Conservation (phyloP, 176 grass and related monocot species). For the Aegilops bicornis region DNA sequence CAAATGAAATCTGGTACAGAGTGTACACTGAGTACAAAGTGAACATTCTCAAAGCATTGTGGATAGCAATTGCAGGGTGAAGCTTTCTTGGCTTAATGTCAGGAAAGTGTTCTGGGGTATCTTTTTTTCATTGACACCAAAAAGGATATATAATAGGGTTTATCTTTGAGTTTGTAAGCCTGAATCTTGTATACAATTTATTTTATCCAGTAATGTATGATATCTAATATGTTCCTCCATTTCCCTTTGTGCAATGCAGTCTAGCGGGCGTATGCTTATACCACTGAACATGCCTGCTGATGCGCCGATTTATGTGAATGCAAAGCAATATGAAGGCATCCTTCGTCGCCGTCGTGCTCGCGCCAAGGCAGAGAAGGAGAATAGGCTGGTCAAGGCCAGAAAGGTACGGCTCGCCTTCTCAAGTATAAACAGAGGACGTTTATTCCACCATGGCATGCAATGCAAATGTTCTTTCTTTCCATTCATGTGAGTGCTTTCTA, state of each 20-base stretch:
- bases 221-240: slow-evolving; percentile 20
- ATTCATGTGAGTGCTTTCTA: background rate
- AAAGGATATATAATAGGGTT: background rate
- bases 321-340: slow-evolving; percentile 85
- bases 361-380: slow-evolving; percentile 67
- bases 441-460: background rate
- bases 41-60: background rate
- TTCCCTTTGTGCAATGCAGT: slow-evolving; percentile 45
- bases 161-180: slow-evolving; percentile 12
- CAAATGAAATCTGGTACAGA: background rate
- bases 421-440: background rate
- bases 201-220: background rate
- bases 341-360: slow-evolving; percentile 80
- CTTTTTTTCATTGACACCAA: background rate
- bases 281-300: slow-evolving; percentile 72
- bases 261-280: slow-evolving; percentile 60
- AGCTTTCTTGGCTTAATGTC: slow-evolving; percentile 10
- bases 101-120: background rate
- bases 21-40: background rate
- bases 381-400: slow-evolving; percentile 64
- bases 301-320: slow-evolving; percentile 87
- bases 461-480: background rate
- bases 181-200: background rate
- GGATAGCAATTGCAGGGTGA: background rate
- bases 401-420: slow-evolving; percentile 49